Base-by-base conservation (phyloP, 352 stramenopile species). In the Pythium biforme region DNA sequence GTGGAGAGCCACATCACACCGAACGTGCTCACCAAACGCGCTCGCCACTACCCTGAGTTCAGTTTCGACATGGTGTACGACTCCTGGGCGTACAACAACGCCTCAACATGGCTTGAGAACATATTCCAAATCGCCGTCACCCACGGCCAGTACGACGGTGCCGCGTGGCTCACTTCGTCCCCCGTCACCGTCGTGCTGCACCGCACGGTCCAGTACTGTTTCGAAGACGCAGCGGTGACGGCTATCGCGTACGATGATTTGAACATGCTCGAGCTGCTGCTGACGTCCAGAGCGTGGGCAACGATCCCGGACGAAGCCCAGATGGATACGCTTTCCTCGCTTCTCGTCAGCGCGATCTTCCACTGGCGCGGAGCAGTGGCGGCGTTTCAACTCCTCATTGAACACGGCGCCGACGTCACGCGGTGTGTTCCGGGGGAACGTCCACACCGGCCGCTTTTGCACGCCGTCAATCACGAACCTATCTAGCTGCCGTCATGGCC, bases 151-250 rank as follows among this genome's bases (percentile, higher is more conserved):
- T 46, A 45, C 15, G 29, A 46, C 2, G n/a, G 31, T 2, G 17
- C 47, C 20, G 27, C 34, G 22, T 57, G 50, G 50, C 50, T 57
- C 20, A 10, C 47, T 4, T 27, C 29, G 31, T 57, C 50, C 8
- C 33, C 19, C 4, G 23, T 41, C 2, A 19, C 17, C 5, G 9
- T 29, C 19, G 31, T n/a, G 17, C 29, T 57, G 50, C 50, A 23
- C 4, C 31, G 14, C 29, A 57, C 50, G 31, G 4, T 43, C 8
- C 50, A 39, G 22, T 31, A 25, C 34, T 39, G 49, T n/a, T 3
- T 45, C 15, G 29, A 19, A 1, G 17, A 26, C 19, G 6, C 40
- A 12, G 40, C 25, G 40, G 45, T 1, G 6, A 20, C 14, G 19
- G 26, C 55, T 4, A 15, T 33, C 19, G 6, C 5, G 2, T 1